A percentile compares a stretch with the other conserved stretches of the same genome.
Conservation (phyloP, 2,329 filamentous ascomycete genomes). For the Pseudogymnoascus sp. region DNA sequence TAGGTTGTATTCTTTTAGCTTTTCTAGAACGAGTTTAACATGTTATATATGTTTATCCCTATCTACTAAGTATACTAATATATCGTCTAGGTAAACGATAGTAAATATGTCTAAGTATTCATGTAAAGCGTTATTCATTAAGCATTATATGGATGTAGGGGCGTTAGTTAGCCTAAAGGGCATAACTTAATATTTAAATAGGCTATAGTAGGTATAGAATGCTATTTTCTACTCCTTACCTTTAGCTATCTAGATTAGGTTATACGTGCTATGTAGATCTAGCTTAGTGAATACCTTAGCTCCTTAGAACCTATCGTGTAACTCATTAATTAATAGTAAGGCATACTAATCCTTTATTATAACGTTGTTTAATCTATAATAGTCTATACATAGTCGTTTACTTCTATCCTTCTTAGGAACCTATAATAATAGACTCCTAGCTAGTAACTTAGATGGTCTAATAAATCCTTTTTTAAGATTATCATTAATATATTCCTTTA, state of each 20-base stretch:
- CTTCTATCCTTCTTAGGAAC: constrained; percentile 25
- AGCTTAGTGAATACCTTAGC: constrained; percentile 27
- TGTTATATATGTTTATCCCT: constrained; percentile 14
- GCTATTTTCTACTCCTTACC: constrained; percentile 29
- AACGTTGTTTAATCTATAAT: constrained; percentile 27
- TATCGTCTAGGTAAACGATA: constrained; percentile 25
- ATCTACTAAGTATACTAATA: constrained; percentile 23
- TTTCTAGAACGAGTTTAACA: constrained; percentile 9
- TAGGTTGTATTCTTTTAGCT: too few relatives aligned
- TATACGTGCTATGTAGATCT: constrained; percentile 26
- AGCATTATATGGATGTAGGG: constrained; percentile 21
- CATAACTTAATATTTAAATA: constrained; percentile 29
- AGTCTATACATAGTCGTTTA: constrained; percentile 29
- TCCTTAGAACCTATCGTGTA: constrained; percentile 19
- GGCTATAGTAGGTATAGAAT: constrained; percentile 27
- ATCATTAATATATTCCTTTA: too few relatives aligned
- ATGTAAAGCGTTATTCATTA: constrained; percentile 21
- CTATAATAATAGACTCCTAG: constrained; percentile 25
- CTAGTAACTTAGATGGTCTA: constrained; percentile 12
- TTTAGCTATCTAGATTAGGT: constrained; percentile 28
- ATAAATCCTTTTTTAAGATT: too few relatives aligned
- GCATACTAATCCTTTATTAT: constrained; percentile 29
- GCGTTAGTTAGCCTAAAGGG: constrained; percentile 20
- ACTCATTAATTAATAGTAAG: constrained; percentile 27
- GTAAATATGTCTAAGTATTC: constrained; percentile 5